These are phyloP conservation scores for Lactifluus pinguis DNA, from an alignment of 768 basidiomycete species.

Conservation along the genomic window DNA sequence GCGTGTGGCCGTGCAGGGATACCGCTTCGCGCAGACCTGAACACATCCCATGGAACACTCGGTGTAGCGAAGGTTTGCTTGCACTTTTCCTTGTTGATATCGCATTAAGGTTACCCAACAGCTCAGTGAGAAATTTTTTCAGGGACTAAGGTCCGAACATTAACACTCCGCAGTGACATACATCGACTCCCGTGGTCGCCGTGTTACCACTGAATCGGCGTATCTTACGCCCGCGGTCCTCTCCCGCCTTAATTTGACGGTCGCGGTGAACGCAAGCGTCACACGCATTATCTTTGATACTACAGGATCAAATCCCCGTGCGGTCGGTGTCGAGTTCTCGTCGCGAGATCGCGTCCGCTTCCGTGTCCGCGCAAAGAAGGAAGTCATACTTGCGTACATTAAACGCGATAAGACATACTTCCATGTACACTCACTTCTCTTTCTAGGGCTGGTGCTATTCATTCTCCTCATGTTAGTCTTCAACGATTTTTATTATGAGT, in stretches of 20 bases:
- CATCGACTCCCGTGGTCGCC: slow-evolving; percentile 39
- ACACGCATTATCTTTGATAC: slow-evolving; percentile 46
- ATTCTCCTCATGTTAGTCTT: slow-evolving; percentile 44
- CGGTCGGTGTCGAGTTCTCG: slow-evolving; percentile 52
- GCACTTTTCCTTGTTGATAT: background rate
- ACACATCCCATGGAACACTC: slow-evolving; percentile 43
- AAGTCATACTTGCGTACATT: slow-evolving; percentile 54
- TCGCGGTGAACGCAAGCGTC: slow-evolving; percentile 46
- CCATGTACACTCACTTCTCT: background rate
- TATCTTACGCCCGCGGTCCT: slow-evolving; percentile 62
- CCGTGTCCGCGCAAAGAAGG: slow-evolving; percentile 41
- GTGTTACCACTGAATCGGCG: slow-evolving; percentile 56
- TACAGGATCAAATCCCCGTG: slow-evolving; percentile 32
- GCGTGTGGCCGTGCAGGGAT: slow-evolving; percentile 45
- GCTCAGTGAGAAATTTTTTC: slow-evolving; percentile 23
- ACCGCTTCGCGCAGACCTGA: slow-evolving; percentile 46
- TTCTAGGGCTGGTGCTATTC: slow-evolving; percentile 49
- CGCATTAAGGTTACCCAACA: slow-evolving; percentile 3
- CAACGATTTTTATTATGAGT: background rate
- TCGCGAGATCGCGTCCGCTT: slow-evolving; percentile 32
- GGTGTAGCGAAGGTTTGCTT: slow-evolving; percentile 51
- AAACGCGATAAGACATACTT: background rate
- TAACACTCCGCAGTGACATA: slow-evolving; percentile 50
- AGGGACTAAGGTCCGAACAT: background rate
- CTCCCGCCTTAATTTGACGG: slow-evolving; percentile 53